Conservation (phyloP, 2,329 filamentous ascomycete species). For the Nothophaeocryptopus gaeumannii region DNA sequence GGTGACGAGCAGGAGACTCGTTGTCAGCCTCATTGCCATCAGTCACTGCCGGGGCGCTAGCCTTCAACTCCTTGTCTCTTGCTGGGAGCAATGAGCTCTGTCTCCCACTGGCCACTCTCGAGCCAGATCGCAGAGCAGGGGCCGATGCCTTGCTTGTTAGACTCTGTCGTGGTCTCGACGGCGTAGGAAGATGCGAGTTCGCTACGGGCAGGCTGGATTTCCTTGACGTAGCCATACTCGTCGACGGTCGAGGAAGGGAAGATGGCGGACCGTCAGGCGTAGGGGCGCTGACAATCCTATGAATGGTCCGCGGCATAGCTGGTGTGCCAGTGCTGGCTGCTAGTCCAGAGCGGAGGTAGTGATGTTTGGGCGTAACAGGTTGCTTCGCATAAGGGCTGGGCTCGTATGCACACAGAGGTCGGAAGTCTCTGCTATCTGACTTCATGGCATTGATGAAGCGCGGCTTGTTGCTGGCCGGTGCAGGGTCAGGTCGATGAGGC, state of each 20-base stretch:
- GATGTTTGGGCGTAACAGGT: constrained; percentile 30
- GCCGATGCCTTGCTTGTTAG: constrained; percentile 20
- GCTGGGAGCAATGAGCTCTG: constrained; percentile 25
- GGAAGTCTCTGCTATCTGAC: constrained; percentile 28
- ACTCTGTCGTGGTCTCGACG: constrained; percentile 8
- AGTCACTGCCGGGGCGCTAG: constrained; percentile 1
- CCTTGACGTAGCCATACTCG: constrained; percentile 14
- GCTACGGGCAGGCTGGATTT: constrained; percentile 28
- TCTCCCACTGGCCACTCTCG: constrained; percentile 17
- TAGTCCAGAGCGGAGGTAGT: constrained; percentile 25
- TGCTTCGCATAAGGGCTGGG: constrained; percentile 36
- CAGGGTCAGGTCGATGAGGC: constrained; percentile 19
- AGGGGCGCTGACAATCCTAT: constrained; percentile 15
- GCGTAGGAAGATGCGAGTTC: constrained; percentile 2
- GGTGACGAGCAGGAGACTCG: constrained; percentile 25
- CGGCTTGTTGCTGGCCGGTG: constrained; percentile 24
- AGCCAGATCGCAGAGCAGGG: constrained; percentile 19
- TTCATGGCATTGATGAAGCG: constrained; percentile 26
- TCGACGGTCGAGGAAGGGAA: constrained; percentile 22
- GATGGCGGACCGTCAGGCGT: constrained; percentile 12
- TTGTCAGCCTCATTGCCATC: constrained; percentile 33
- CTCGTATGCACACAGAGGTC: constrained; percentile 34
- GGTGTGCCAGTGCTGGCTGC: constrained; percentile 15
- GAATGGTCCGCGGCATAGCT: constrained; percentile 4
- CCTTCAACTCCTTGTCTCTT: constrained; percentile 1